phyloP scores from a whole-genome alignment of 495 filamentous ascomycete species.

The Parachaetomium inaequale region DNA sequence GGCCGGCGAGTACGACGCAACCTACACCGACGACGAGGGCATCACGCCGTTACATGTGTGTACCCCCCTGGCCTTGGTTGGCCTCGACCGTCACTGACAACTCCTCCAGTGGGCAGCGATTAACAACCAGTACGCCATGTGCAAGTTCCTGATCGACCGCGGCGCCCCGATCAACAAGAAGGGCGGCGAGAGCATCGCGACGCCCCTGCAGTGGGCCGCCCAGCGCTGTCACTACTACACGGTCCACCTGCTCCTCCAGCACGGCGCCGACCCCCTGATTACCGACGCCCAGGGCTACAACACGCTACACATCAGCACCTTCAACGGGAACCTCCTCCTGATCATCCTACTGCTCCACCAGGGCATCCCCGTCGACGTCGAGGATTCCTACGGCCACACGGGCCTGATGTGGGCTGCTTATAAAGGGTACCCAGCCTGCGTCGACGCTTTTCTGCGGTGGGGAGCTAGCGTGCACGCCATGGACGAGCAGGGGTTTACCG shows the following conservation, averaged over 20 bases:
- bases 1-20: slow-evolving; percentile 71
- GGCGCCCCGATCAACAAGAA: slow-evolving; percentile 92
- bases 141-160: slow-evolving; percentile 85
- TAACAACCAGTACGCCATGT: slow-evolving; percentile 95
- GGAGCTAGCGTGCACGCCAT: slow-evolving; percentile 86
- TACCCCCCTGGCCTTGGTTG: not conserved
- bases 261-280: slow-evolving; percentile 85
- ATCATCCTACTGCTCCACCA: slow-evolving; percentile 83
- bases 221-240: slow-evolving; percentile 88
- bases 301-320: slow-evolving; percentile 91
- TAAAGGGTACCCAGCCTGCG: slow-evolving; percentile 86
- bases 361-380: slow-evolving; percentile 85
- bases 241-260: slow-evolving; percentile 69
- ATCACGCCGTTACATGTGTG: slow-evolving; percentile 94
- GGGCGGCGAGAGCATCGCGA: slow-evolving; percentile 89
- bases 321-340: slow-evolving; percentile 93
- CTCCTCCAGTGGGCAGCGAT: slow-evolving; percentile 89
- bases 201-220: slow-evolving; percentile 93
- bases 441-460: slow-evolving; percentile 92
- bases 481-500: slow-evolving; percentile 88
- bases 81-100: not conserved
- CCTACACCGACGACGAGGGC: slow-evolving; percentile 80
- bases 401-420: slow-evolving; percentile 98
- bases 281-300: slow-evolving; percentile 94
- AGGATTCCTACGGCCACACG: slow-evolving; percentile 85